Conservation (phyloP, 805 yeast genomes). For the Hanseniaspora occidentalis region DNA sequence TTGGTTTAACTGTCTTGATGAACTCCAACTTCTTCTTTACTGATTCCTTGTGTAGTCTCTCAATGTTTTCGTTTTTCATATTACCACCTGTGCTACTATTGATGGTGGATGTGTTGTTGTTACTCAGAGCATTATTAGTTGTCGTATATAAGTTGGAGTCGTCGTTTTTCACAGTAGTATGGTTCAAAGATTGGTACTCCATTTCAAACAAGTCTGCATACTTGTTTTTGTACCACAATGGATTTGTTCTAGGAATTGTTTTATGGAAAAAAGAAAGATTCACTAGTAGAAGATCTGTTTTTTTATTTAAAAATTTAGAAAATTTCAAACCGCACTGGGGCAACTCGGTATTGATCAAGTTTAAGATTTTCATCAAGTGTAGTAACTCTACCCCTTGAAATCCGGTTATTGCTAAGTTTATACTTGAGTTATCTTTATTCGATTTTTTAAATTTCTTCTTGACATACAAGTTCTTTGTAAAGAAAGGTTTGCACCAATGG, state of each 20-base stretch:
- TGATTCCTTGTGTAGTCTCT: slow-evolving; percentile 13
- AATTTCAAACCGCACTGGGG: slow-evolving; percentile 19
- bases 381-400: slow-evolving; percentile 65
- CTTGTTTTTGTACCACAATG: slow-evolving; percentile 19
- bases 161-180: neutral
- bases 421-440: slow-evolving; percentile 17
- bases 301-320: slow-evolving; percentile 16
- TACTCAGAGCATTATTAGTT: too few relatives aligned
- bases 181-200: slow-evolving; percentile 7
- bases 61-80: too few relatives aligned
- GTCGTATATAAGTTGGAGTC: too few relatives aligned
- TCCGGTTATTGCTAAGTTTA: slow-evolving; percentile 48
- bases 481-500: slow-evolving; percentile 52
- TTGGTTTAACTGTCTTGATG: slow-evolving; percentile 17
- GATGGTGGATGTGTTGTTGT: too few relatives aligned
- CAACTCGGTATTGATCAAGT: slow-evolving; percentile 31
- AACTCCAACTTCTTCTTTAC: slow-evolving; percentile 23
- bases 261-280: slow-evolving; percentile 18
- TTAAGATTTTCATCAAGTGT: slow-evolving; percentile 54
- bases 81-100: too few relatives aligned
- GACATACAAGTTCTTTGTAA: slow-evolving; percentile 5
- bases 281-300: slow-evolving; percentile 19
- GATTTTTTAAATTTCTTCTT: slow-evolving; percentile 17
- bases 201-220: slow-evolving; percentile 17
- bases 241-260: slow-evolving; percentile 15